Conservation (phyloP, 768 basidiomycete species). For the Lentinula boryana region DNA sequence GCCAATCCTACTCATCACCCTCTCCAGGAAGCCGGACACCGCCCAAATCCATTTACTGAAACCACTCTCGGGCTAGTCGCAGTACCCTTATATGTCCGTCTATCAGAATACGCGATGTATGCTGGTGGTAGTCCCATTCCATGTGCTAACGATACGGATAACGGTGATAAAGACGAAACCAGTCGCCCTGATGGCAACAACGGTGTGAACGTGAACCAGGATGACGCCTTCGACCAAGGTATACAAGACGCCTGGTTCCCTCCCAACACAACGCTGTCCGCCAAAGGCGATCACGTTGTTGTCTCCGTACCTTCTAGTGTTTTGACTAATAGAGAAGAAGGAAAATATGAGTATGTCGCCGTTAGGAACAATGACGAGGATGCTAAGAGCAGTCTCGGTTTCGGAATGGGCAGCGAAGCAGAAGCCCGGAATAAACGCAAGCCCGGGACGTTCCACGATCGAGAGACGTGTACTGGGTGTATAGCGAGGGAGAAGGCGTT, state of each 20-base stretch:
- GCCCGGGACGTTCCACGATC: slow-evolving; percentile 6
- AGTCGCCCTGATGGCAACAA: no score
- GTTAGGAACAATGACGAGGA: background rate
- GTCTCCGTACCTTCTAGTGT: background rate
- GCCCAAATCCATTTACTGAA: slow-evolving; percentile 25
- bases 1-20: background rate
- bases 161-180: background rate
- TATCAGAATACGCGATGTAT: slow-evolving; percentile 43
- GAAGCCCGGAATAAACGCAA: background rate
- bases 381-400: background rate
- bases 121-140: background rate
- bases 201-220: background rate
- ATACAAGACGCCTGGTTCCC: slow-evolving; percentile 4
- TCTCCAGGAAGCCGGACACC: background rate
- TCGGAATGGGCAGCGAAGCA: background rate
- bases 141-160: background rate
- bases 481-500: slow-evolving; percentile 1
- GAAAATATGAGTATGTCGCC: background rate
- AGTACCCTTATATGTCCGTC: slow-evolving; percentile 51
- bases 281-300: background rate
- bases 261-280: background rate
- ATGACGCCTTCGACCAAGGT: slow-evolving; percentile 4
- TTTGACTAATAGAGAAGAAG: background rate
- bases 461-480: slow-evolving; percentile 6
- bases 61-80: slow-evolving; percentile 27